These are phyloP conservation scores for Epichloe bromicola DNA, from an alignment of 2,329 filamentous ascomycete species.

Conservation along the genomic window DNA sequence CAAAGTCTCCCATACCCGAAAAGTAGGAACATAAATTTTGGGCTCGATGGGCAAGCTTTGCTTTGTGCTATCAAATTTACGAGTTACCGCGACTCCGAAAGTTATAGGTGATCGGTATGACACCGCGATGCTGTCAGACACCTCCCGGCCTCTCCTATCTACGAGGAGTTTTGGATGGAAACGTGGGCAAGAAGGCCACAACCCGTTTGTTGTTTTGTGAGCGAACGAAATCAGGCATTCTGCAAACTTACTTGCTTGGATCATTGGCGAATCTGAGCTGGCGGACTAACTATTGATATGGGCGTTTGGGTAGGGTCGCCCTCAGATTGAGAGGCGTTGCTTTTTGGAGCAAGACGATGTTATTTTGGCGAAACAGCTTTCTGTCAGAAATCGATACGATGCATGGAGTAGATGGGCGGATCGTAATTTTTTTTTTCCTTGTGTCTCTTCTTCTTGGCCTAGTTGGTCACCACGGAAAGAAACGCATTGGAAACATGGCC, in stretches of 20 bases:
- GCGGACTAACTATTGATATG: neutral
- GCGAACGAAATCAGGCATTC: neutral
- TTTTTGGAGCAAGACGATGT: neutral
- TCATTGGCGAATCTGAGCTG: neutral
- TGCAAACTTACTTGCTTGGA: neutral
- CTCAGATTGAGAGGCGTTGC: neutral
- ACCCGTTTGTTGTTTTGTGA: neutral
- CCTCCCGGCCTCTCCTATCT: neutral
- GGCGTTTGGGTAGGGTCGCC: slow-evolving; percentile 2
- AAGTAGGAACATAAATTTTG: slow-evolving; percentile 35
- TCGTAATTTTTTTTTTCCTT: neutral
- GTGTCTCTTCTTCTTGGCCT: neutral
- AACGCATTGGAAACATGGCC: slow-evolving; percentile 5
- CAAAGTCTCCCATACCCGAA: slow-evolving; percentile 50
- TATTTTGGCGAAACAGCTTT: neutral
- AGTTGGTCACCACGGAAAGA: neutral
- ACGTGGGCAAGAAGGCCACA: neutral
- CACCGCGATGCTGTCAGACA: neutral
- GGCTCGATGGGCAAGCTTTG: slow-evolving; percentile 25
- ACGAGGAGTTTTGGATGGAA: neutral
- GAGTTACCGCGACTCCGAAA: slow-evolving; percentile 16
- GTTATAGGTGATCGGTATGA: slow-evolving; percentile 7
- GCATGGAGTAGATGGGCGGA: neutral
- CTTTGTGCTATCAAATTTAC: slow-evolving; percentile 24
- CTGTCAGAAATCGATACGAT: neutral